A percentile compares a stretch with the other conserved stretches of the same genome.
Evolutionary conservation across 2,329 filamentous ascomycete species (phyloP).

Genomic region (Penicillium polonicum): DNA sequence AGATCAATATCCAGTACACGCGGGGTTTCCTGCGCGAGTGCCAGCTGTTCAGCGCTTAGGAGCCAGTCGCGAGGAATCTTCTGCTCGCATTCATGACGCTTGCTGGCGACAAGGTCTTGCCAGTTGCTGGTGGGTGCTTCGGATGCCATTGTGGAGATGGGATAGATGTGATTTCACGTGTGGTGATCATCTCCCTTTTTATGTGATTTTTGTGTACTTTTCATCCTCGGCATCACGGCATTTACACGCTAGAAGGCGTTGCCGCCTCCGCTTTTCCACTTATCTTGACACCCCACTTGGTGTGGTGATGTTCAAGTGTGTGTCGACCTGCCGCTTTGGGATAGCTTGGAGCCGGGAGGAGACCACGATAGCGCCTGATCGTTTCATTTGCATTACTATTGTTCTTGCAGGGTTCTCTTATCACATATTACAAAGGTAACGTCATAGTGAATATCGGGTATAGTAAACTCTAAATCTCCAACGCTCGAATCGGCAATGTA

Average conservation of each 20-base stretch:
- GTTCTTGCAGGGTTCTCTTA: not conserved
- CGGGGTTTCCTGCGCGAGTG: slow-evolving; percentile 1
- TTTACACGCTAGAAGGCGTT: not conserved
- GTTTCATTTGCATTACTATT: no score
- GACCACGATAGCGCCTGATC: not conserved
- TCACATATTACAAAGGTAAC: not conserved
- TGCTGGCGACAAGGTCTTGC: slow-evolving; percentile 24
- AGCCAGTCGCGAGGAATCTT: slow-evolving; percentile 38
- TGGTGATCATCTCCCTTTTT: not conserved
- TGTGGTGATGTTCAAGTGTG: not conserved
- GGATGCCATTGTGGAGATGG: slow-evolving; percentile 2
- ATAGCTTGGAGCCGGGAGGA: not conserved
- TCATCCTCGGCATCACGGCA: not conserved
- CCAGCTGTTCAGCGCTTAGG: slow-evolving; percentile 16
- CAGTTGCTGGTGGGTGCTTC: slow-evolving; percentile 13
- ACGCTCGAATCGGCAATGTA: not conserved
- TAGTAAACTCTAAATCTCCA: no score
- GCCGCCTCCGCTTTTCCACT: not conserved
- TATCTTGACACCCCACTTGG: not conserved
- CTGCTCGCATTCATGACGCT: slow-evolving; percentile 30
- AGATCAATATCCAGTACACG: slow-evolving; percentile 24
- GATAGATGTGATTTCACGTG: not conserved
- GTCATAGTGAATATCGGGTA: not conserved
- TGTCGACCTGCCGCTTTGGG: slow-evolving; percentile 22
- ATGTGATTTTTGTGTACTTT: not conserved